Conservation (phyloP, 2,329 filamentous ascomycete genomes). For the Arthroderma sp. region DNA sequence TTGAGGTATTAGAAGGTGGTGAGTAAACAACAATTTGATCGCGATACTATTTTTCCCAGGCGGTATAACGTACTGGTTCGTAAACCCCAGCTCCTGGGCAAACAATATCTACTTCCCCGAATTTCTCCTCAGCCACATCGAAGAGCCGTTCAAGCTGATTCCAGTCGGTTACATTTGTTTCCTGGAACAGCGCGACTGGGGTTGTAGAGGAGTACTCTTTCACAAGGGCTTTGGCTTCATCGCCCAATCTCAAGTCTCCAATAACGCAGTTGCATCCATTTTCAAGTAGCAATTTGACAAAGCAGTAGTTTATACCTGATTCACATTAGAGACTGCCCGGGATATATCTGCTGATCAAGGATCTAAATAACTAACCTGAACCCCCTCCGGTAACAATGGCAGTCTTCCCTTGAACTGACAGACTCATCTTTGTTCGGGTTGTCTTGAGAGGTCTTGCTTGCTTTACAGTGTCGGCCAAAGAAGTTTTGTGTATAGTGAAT, state of each 20-base stretch:
- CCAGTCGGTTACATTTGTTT: slow-evolving; percentile 40
- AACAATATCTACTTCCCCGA: slow-evolving; percentile 35
- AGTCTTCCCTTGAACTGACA: slow-evolving; percentile 33
- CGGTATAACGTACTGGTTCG: slow-evolving; percentile 24
- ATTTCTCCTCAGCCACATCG: slow-evolving; percentile 34
- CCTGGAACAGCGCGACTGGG: slow-evolving; percentile 30
- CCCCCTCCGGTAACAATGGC: slow-evolving; percentile 44
- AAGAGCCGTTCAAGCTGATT: slow-evolving; percentile 37
- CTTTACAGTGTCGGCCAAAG: too few relatives aligned
- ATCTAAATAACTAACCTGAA: slow-evolving; percentile 28
- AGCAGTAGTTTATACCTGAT: slow-evolving; percentile 34
- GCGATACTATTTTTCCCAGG: not conserved
- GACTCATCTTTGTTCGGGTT: slow-evolving; percentile 18
- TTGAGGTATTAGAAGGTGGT: slow-evolving; percentile 14
- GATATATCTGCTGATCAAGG: slow-evolving; percentile 1
- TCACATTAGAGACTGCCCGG: not conserved
- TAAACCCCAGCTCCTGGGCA: slow-evolving; percentile 36
- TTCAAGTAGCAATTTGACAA: slow-evolving; percentile 30
- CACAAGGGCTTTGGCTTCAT: slow-evolving; percentile 31
- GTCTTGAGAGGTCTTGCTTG: too few relatives aligned
- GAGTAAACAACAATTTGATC: not conserved
- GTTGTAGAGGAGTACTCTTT: slow-evolving; percentile 23
- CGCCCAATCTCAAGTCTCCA: slow-evolving; percentile 32
- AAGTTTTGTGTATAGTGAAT: too few relatives aligned
- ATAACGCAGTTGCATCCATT: slow-evolving; percentile 35